These are phyloP conservation scores for Wickerhamiella australiensis DNA, from an alignment of 805 yeast genomes.

Conservation along the genomic window DNA sequence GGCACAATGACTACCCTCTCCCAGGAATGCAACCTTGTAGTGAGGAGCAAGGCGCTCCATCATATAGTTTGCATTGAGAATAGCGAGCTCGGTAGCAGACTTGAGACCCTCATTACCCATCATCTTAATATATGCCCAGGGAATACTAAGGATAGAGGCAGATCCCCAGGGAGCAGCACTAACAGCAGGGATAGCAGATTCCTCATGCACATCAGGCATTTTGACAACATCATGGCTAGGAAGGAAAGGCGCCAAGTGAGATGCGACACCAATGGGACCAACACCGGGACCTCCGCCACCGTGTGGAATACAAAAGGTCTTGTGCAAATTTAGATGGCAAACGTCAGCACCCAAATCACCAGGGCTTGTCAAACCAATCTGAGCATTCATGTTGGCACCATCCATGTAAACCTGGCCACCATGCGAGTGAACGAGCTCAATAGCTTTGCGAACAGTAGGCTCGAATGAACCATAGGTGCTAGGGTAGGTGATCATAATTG, in stretches of 20 bases:
- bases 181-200: slow-evolving; percentile 57
- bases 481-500: slow-evolving; percentile 94
- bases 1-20: slow-evolving; percentile 65
- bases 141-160: slow-evolving; percentile 83
- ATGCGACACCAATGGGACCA: slow-evolving; percentile 90
- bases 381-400: slow-evolving; percentile 99
- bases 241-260: slow-evolving; percentile 65
- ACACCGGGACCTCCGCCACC: slow-evolving; percentile 99
- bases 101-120: slow-evolving; percentile 80
- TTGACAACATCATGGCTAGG: slow-evolving; percentile 61
- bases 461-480: slow-evolving; percentile 95
- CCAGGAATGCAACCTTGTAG: slow-evolving; percentile 64
- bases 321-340: slow-evolving; percentile 91
- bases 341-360: slow-evolving; percentile 98
- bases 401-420: slow-evolving; percentile 97
- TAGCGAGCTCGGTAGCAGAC: slow-evolving; percentile 77
- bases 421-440: slow-evolving; percentile 65
- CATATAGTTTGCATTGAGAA: slow-evolving; percentile 94
- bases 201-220: slow-evolving; percentile 31
- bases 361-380: slow-evolving; percentile 92
- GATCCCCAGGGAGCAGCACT: slow-evolving; percentile 94
- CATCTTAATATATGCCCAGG: slow-evolving; percentile 90
- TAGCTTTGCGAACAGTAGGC: slow-evolving; percentile 76
- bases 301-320: slow-evolving; percentile 94
- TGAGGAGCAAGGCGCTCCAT: slow-evolving; percentile 58